phyloP scores from a whole-genome alignment of 805 yeast species.

The Kluyveromyces nonfermentans region DNA sequence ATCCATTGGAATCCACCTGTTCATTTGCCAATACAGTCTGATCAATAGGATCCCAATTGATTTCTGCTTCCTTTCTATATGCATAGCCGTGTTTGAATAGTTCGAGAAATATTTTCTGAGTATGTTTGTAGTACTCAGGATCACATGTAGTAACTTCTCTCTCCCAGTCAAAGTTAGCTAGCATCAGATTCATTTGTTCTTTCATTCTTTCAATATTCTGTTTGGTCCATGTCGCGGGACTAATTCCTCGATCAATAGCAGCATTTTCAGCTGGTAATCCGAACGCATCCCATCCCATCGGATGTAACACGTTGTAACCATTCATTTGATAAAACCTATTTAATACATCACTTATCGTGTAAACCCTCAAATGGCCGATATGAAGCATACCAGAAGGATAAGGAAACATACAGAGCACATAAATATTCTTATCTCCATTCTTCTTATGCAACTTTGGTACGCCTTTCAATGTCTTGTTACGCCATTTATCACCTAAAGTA shows the following conservation, averaged over 20 bases:
- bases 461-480: conserved; percentile 15
- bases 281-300: conserved; percentile 99
- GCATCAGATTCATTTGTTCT: conserved; percentile 65
- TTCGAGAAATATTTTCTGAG: conserved; percentile 75
- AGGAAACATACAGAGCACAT: conserved; percentile 83
- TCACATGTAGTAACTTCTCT: conserved; percentile 78
- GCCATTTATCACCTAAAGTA: conserved; percentile 23
- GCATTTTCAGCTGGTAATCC: conserved; percentile 99
- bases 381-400: conserved; percentile 92
- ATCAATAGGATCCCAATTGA: conserved; percentile 97
- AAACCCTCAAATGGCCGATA: conserved; percentile 90
- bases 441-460: conserved; percentile 4
- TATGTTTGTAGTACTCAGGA: conserved; percentile 85
- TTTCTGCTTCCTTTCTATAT: conserved; percentile 75
- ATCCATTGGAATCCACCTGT: conserved; percentile 86
- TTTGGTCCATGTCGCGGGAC: conserved; percentile 78
- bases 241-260: conserved; percentile 74
- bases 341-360: conserved; percentile 78
- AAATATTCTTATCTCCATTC: conserved; percentile 24
- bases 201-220: conserved; percentile 80
- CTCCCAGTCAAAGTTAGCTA: conserved; percentile 90
- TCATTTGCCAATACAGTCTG: conserved; percentile 92
- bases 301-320: conserved; percentile 77
- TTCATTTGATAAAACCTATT: conserved; percentile 68
- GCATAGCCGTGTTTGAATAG: conserved; percentile 72